Evolutionary conservation across 2,329 filamentous ascomycete species (phyloP).

Genomic region (Alternaria ventricosa): DNA sequence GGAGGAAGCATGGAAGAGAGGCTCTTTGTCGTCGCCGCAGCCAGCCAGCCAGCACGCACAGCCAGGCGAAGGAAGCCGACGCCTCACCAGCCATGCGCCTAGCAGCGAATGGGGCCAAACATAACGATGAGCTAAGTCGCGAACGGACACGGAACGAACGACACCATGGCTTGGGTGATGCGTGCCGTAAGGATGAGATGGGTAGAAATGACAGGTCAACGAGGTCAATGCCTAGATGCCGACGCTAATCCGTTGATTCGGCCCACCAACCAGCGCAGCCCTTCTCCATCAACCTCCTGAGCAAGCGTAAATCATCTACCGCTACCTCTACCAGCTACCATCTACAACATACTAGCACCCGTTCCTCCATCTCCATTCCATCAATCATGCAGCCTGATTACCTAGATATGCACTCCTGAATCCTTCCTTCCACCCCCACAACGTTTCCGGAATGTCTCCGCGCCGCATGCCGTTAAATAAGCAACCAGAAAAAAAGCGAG

Average conservation of each 20-base stretch:
- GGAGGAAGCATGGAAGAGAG: constrained; percentile 33
- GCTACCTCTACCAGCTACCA: background rate
- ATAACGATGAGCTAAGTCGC: constrained; percentile 35
- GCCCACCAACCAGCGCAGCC: background rate
- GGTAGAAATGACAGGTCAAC: constrained; percentile 24
- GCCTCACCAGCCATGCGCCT: constrained; percentile 22
- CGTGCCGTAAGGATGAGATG: constrained; percentile 26
- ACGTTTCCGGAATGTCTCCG: constrained; percentile 10
- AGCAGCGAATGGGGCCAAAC: constrained; percentile 28
- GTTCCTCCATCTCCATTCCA: background rate
- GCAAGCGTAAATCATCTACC: constrained; percentile 2
- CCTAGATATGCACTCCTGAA: constrained; percentile 23
- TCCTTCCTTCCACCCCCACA: constrained; percentile 9
- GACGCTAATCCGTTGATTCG: constrained; percentile 19
- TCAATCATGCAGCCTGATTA: background rate
- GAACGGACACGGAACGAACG: constrained; percentile 31
- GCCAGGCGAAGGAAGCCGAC: constrained; percentile 35
- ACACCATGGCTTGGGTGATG: constrained; percentile 30
- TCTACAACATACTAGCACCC: background rate
- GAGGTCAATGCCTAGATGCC: constrained; percentile 21
- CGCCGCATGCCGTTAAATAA: constrained; percentile 12
- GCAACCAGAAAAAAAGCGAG: constrained; percentile 2
- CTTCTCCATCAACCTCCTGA: constrained; percentile 18
- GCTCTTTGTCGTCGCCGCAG: constrained; percentile 24
- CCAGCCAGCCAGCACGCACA: constrained; percentile 9